These are phyloP conservation scores for Xylaria sp. DNA, from an alignment of 2,329 filamentous ascomycete species.

Conservation along the genomic window DNA sequence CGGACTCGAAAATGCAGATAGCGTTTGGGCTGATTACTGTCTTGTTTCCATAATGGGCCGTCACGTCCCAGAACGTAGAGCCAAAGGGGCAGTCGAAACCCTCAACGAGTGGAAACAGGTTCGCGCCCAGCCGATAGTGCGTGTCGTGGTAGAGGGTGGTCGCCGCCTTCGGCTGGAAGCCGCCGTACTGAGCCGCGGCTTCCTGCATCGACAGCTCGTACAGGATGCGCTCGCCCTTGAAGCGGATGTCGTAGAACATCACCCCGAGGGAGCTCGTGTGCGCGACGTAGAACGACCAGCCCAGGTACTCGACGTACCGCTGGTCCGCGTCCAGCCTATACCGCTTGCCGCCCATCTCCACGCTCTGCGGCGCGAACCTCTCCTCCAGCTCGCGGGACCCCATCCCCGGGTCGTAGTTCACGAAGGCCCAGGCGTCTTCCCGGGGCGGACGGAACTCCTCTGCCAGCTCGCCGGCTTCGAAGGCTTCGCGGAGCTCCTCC, in stretches of 20 bases:
- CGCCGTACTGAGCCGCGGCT: constrained; percentile 55
- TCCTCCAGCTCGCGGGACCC: constrained; percentile 40
- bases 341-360: constrained; percentile 44
- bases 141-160: constrained; percentile 48
- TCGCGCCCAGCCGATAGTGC: constrained; percentile 41
- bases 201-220: constrained; percentile 58
- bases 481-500: constrained; percentile 41
- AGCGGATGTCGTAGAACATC: constrained; percentile 52
- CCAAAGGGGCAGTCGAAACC: constrained; percentile 47
- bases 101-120: constrained; percentile 43
- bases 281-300: constrained; percentile 55
- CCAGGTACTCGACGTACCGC: constrained; percentile 55
- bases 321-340: constrained; percentile 48
- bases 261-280: constrained; percentile 49
- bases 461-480: constrained; percentile 41
- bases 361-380: constrained; percentile 40
- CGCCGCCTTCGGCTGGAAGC: constrained; percentile 47
- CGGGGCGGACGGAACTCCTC: constrained; percentile 40
- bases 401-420: constrained; percentile 37
- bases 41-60: constrained; percentile 35
- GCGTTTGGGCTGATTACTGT: constrained; percentile 37
- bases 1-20: constrained; percentile 45
- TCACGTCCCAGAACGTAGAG: constrained; percentile 41
- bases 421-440: constrained; percentile 40
- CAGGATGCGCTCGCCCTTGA: constrained; percentile 52